Evolutionary conservation across 2,329 filamentous ascomycete genomes (phyloP), one percentile per base, ranked within the genome.

Genomic region (Botrytis tulipae): DNA sequence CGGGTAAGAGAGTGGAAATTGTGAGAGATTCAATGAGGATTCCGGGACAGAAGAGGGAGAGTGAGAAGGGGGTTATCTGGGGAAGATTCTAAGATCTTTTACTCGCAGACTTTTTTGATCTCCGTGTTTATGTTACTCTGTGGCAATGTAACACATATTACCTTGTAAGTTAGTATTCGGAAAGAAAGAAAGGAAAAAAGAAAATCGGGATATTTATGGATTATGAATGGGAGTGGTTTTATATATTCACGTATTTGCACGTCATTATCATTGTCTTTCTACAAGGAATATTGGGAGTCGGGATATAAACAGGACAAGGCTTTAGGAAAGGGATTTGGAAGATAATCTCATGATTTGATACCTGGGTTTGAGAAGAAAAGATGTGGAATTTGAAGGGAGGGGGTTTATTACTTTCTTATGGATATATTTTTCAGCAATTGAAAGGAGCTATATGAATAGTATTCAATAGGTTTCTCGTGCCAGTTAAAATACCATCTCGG

Each of bases 1-100:
- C 37, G 16, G 70, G 18, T 16, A 72, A 69, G 51, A 69, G 25
- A 25, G 70, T 48, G 37, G 62, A 72, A 51, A 66, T 68, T 46
- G 40, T 59, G 10, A 25, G 14, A 25, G 48, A 32, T 22, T 68
- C 48, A 32, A 68, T 60, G 42, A 48, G 29, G 25, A 69, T 20
- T 25, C 20, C 0, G 5, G 40, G 18, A n/a, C 48, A 57, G 51
- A 60, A 48, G 25, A 69, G 42, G 18, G 71, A 60, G 4, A 69
- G 62, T 48, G 71, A 69, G 40, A 60, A 54, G 10, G 62, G 32
- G 9, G 20, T 72, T 35, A 59, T 67, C 25, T 48, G 70, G 35
- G 70, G 20, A n/a, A 42, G 37, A 29, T 54, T 32, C 18, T 57
- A 57, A 3, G 3, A 32, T 57, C 10, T 18, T 25, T 42, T n/a